Conservation (phyloP, 2,329 filamentous ascomycete species). For the Dichotomopilus funicola region DNA sequence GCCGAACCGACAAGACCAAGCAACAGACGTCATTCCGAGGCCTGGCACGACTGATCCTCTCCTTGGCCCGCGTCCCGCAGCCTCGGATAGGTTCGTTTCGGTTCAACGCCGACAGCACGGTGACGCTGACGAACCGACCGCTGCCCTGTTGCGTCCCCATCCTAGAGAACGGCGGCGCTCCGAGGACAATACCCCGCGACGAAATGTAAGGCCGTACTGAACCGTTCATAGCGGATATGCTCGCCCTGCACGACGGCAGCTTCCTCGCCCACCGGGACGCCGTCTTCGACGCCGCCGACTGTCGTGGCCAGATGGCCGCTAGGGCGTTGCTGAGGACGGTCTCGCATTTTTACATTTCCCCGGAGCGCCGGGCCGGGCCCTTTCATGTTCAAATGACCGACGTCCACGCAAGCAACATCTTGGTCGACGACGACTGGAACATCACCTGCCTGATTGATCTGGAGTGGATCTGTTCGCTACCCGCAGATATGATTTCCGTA, state of each 20-base stretch:
- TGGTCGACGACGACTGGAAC: conserved; percentile 8
- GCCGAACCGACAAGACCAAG: conserved; percentile 16
- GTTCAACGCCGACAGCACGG: conserved; percentile 28
- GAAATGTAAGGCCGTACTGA: conserved; percentile 30
- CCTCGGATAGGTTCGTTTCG: conserved; percentile 24
- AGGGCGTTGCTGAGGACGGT: neutral
- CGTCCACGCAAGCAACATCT: conserved; percentile 6
- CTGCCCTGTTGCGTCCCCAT: conserved; percentile 29
- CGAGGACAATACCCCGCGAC: conserved; percentile 25
- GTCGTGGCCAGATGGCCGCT: conserved; percentile 3
- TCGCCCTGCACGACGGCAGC: conserved; percentile 22
- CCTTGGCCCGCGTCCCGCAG: conserved; percentile 26
- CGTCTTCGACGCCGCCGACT: neutral
- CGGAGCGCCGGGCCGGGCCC: neutral
- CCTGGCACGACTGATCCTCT: conserved; percentile 27
- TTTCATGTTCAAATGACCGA: conserved; percentile 4
- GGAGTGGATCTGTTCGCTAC: conserved; percentile 2
- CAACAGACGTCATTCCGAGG: conserved; percentile 28
- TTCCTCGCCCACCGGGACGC: conserved; percentile 5
- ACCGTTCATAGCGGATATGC: conserved; percentile 23
- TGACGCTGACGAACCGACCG: conserved; percentile 30
- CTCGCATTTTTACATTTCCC: neutral
- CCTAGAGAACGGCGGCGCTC: conserved; percentile 30
- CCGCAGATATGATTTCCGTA: neutral
- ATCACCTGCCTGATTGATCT: conserved; percentile 2